Percentiles rank a stretch among this genome's conserved stretches.
These are phyloP conservation scores for Aspergillus diversus DNA, from an alignment of 495 filamentous ascomycete genomes.

Conservation along the genomic window DNA sequence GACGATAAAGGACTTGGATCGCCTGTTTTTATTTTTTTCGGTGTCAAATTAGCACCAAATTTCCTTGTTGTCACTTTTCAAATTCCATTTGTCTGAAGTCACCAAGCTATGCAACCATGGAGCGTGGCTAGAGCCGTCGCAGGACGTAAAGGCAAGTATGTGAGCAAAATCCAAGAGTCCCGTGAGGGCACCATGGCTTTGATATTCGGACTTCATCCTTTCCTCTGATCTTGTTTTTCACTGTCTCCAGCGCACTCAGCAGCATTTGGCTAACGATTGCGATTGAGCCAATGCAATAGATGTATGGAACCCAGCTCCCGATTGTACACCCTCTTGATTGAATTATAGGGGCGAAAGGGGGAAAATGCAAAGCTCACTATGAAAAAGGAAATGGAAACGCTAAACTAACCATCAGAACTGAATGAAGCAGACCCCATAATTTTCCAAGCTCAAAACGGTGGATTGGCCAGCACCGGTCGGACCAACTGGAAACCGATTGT, in stretches of 20 bases:
- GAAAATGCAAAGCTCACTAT: not conserved
- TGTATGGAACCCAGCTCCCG: too few relatives aligned
- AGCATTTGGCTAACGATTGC: slow-evolving; percentile 1
- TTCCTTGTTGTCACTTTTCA: not conserved
- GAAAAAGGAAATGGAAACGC: slow-evolving; percentile 28
- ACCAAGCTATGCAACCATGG: slow-evolving; percentile 10
- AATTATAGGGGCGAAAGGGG: too few relatives aligned
- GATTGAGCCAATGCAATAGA: not conserved
- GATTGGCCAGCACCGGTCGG: slow-evolving; percentile 29
- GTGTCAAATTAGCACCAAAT: slow-evolving; percentile 7
- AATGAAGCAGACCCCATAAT: slow-evolving; percentile 46
- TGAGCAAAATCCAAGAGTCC: slow-evolving; percentile 10
- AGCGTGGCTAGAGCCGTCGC: slow-evolving; percentile 16
- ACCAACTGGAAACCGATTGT: slow-evolving; percentile 29
- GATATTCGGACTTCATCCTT: slow-evolving; percentile 6
- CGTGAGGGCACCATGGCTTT: not conserved
- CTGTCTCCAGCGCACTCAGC: slow-evolving; percentile 2
- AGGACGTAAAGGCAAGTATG: slow-evolving; percentile 17
- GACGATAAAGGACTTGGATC: slow-evolving; percentile 54
- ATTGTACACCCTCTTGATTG: too few relatives aligned
- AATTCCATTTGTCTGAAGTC: slow-evolving; percentile 8
- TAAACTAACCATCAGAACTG: slow-evolving; percentile 48
- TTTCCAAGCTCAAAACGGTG: slow-evolving; percentile 24
- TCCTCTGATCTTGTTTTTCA: slow-evolving; percentile 9
- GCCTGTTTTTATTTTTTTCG: slow-evolving; percentile 29